A percentile compares a stretch with the other conserved stretches of the same genome.
These are phyloP conservation scores for Rhodomyrtus tomentosa DNA, from an alignment of 345 rosid genomes.

Conservation along the genomic window DNA sequence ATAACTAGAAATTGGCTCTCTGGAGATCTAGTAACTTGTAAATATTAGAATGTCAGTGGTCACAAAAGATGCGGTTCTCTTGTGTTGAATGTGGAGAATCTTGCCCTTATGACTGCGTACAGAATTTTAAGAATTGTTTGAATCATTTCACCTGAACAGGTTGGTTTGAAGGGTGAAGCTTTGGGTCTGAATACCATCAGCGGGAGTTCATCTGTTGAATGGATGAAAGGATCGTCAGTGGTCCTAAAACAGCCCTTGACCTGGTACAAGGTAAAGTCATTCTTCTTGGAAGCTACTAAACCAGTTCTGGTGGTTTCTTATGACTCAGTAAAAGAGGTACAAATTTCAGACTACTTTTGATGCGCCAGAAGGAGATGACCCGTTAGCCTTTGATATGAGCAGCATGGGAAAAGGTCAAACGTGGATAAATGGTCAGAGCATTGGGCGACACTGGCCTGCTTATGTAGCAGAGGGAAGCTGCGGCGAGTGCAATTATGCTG, in stretches of 20 bases:
- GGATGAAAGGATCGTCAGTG: slow-evolving; percentile 1
- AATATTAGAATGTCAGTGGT: neutral
- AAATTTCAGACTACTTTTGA: slow-evolving; percentile 25
- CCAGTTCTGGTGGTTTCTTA: neutral
- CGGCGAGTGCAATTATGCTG: slow-evolving; percentile 19
- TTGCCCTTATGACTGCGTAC: neutral
- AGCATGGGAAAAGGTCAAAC: slow-evolving; percentile 45
- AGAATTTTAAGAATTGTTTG: neutral
- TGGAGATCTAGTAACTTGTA: neutral
- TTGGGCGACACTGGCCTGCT: slow-evolving; percentile 43
- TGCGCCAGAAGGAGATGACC: slow-evolving; percentile 30
- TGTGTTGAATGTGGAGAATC: neutral
- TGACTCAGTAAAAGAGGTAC: neutral
- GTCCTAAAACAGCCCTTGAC: slow-evolving; percentile 6
- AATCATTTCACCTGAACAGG: neutral
- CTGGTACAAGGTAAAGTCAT: slow-evolving; percentile 11
- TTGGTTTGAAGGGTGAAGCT: slow-evolving; percentile 9
- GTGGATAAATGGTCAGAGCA: slow-evolving; percentile 37
- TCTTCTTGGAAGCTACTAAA: neutral
- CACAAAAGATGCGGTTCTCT: neutral
- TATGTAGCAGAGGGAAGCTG: slow-evolving; percentile 29
- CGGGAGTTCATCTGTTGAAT: slow-evolving; percentile 10
- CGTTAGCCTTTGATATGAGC: slow-evolving; percentile 36
- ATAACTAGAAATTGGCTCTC: neutral
- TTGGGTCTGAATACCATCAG: slow-evolving; percentile 2